Evolutionary conservation across 352 stramenopile genomes (phyloP).

Genomic region (Phytophthora colocasiae): DNA sequence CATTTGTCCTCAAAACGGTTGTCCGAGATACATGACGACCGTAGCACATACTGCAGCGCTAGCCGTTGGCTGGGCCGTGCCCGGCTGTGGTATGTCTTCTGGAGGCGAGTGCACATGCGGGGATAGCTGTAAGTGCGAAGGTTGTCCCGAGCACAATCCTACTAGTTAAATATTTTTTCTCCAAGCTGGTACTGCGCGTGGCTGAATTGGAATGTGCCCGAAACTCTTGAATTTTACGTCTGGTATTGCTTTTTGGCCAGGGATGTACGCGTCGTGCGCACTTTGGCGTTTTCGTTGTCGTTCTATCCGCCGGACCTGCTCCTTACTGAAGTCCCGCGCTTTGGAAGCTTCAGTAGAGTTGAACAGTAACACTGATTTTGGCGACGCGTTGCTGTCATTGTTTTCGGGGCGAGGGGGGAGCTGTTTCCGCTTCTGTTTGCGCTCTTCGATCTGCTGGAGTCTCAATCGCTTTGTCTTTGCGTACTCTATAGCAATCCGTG

Average conservation of each 20-base stretch:
- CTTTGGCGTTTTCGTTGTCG: constrained; percentile 45
- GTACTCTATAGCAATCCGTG: constrained; percentile 59
- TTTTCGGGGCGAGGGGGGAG: constrained; percentile 56
- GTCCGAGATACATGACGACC: constrained; percentile 77
- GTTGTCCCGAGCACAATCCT: constrained; percentile 83
- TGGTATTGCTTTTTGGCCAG: constrained; percentile 47
- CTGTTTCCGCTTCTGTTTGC: constrained; percentile 39
- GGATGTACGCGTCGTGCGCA: constrained; percentile 68
- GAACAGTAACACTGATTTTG: constrained; percentile 30
- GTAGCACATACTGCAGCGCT: constrained; percentile 82
- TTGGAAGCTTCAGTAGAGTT: constrained; percentile 65
- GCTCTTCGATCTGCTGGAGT: constrained; percentile 51
- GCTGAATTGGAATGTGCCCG: constrained; percentile 70
- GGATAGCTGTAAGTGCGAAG: constrained; percentile 77
- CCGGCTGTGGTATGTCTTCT: constrained; percentile 81
- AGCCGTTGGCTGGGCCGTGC: constrained; percentile 79
- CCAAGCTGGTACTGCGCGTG: constrained; percentile 64
- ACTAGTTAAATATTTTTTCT: constrained; percentile 52
- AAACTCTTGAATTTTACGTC: constrained; percentile 79
- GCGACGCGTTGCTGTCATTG: constrained; percentile 15
- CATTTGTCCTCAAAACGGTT: constrained; percentile 71
- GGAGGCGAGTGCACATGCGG: constrained; percentile 84
- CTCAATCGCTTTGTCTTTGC: constrained; percentile 60
- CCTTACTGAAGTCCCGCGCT: constrained; percentile 54
- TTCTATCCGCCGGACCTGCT: constrained; percentile 49